phyloP scores from a whole-genome alignment of 495 filamentous ascomycete species.

The Tuber aestivum region DNA sequence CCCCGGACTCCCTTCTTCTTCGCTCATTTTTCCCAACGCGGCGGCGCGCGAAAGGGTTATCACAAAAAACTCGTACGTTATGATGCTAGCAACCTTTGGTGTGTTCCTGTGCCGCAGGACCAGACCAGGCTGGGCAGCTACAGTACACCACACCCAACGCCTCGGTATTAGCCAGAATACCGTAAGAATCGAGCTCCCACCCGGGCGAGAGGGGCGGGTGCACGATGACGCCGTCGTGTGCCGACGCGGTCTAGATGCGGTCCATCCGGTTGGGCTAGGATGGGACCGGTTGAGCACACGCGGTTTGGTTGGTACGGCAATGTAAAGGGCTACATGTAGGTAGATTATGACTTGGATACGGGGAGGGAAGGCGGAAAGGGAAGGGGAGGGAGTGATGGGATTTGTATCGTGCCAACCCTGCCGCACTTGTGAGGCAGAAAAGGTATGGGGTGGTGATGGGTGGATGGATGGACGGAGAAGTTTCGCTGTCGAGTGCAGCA shows the following conservation, averaged over 20 bases:
- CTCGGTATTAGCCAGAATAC: neutral
- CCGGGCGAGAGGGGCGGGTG: neutral
- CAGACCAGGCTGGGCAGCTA: neutral
- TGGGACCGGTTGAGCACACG: neutral
- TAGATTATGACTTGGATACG: slow-evolving; percentile 1
- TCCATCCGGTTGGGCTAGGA: neutral
- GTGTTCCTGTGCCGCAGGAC: slow-evolving; percentile 2
- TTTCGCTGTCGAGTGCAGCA: neutral
- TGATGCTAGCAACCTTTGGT: neutral
- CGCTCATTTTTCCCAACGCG: neutral
- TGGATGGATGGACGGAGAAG: neutral
- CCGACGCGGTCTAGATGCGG: neutral
- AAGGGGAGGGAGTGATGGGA: neutral
- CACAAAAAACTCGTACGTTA: neutral
- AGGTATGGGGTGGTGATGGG: neutral
- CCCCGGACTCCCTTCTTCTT: neutral
- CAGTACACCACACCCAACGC: neutral
- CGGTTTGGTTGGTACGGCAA: neutral
- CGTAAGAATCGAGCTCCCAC: neutral
- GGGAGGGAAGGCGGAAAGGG: neutral
- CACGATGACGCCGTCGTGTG: neutral
- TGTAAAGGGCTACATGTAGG: neutral
- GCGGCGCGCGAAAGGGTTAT: neutral
- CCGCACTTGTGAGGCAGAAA: neutral
- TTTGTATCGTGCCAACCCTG: neutral